Evolutionary conservation across 1,284 basidiomycete genomes (phyloP), one percentile per base, ranked within the genome.

Genomic region (Apiotrichum siamense): DNA sequence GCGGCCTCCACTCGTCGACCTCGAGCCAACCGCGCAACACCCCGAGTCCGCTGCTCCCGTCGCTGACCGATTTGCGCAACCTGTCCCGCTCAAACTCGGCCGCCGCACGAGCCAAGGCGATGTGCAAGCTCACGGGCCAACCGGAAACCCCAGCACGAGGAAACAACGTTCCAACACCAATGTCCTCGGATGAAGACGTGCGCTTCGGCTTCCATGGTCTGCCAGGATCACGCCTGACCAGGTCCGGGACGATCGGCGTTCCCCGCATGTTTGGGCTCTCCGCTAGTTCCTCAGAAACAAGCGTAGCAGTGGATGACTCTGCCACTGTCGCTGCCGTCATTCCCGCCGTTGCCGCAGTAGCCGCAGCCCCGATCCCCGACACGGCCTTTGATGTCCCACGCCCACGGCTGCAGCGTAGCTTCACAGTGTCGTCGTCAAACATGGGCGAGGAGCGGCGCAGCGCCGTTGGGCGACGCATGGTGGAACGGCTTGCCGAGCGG

Each of bases 381-480:
- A 37, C 53, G 1, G 53, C 55, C 1, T 46, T 61, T 27, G 55
- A 52, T 3, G 54, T 62, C 32, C 49, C 65, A 2, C 51, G 69
- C n/a, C 72, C 72, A 3, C 55, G 70, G 6, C 54, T 74, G 15
- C 66, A 72, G 29, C 59, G 72, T 17, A 73, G 70, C 50, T 71
- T 70, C 37, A 74, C 72, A 0, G 66, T 74, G 2, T 69, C 67
- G 9, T 63, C 64, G 7, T 63, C 67, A 17, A 70, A 72, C 50
- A 69, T 70, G 67, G 70, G 70, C 11, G 69, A 70, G 36, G 73
- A 75, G 47, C 57, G 73, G n/a, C 56, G 74, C 32, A 73, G 71
- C 51, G 74, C 69, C 0, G 72, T 74, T 1, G 74, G 74, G 3
- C 55, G 74, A 29, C 57, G 70, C 26, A 75, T 75, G 74, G 70